These are phyloP conservation scores for Claviceps sp. DNA, from an alignment of 2,329 filamentous ascomycete species.

Conservation along the genomic window DNA sequence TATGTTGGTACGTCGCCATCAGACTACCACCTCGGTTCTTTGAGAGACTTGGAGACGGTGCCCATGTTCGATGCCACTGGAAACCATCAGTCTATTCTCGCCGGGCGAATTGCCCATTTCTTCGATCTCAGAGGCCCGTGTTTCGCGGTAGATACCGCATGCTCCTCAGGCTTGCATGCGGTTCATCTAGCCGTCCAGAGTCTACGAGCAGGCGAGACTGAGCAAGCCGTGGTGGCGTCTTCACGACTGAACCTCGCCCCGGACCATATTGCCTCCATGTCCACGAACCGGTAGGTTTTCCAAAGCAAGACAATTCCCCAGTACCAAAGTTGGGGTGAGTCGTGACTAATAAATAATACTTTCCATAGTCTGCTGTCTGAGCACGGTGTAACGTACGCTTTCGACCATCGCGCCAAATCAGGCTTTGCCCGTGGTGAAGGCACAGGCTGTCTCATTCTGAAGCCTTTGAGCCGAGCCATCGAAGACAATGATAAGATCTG, in stretches of 20 bases:
- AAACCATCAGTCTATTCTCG: constrained; percentile 36
- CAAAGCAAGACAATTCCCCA: neutral
- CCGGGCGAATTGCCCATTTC: constrained; percentile 41
- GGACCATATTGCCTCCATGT: constrained; percentile 21
- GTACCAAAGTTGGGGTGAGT: neutral
- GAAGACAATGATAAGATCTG: constrained; percentile 40
- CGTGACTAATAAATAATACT: neutral
- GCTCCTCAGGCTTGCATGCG: constrained; percentile 36
- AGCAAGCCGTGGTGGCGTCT: constrained; percentile 32
- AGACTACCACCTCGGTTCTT: constrained; percentile 32
- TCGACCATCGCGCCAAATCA: constrained; percentile 14
- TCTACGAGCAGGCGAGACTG: constrained; percentile 31
- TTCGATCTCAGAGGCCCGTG: constrained; percentile 41
- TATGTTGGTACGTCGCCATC: constrained; percentile 34
- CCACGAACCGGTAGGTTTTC: constrained; percentile 3
- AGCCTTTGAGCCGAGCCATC: constrained; percentile 41
- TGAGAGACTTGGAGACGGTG: constrained; percentile 31
- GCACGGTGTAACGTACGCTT: constrained; percentile 25
- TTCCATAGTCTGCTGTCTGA: neutral
- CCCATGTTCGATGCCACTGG: constrained; percentile 40
- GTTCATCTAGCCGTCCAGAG: constrained; percentile 37
- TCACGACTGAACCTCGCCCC: constrained; percentile 34
- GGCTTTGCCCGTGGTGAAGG: constrained; percentile 52
- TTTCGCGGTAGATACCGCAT: constrained; percentile 38
- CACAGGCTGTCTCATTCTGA: constrained; percentile 40